Percentiles rank a stretch among this genome's conserved stretches.
These are phyloP conservation scores for Bacidia rubella DNA, from an alignment of 495 filamentous ascomycete species.

Conservation along the genomic window DNA sequence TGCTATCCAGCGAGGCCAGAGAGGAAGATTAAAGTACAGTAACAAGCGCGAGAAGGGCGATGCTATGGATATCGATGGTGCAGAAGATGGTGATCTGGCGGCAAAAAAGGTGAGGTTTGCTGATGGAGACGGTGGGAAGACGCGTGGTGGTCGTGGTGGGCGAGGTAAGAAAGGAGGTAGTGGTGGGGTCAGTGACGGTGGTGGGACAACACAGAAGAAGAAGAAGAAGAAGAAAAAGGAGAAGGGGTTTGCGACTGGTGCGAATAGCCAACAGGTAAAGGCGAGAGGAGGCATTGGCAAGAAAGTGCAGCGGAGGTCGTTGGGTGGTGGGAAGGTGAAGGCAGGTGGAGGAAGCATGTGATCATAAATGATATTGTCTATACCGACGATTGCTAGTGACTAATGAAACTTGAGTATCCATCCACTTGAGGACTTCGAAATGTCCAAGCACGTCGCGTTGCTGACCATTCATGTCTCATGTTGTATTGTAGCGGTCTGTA, in stretches of 20 bases:
- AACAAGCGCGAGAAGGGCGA: conserved; percentile 41
- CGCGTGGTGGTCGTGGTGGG: conserved; percentile 31
- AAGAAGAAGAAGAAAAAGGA: neutral
- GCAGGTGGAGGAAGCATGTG: conserved; percentile 4
- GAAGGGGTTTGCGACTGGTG: conserved; percentile 2
- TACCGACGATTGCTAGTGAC: too few species aligned
- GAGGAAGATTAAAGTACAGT: conserved; percentile 78
- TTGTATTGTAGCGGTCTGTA: too few species aligned
- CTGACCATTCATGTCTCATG: too few species aligned
- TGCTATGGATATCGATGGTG: conserved; percentile 24
- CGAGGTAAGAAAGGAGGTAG: conserved; percentile 13
- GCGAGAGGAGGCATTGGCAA: conserved; percentile 20
- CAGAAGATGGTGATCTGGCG: conserved; percentile 21
- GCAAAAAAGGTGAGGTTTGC: conserved; percentile 26
- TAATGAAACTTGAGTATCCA: too few species aligned
- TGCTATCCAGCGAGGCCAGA: conserved; percentile 63
- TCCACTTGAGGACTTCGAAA: too few species aligned
- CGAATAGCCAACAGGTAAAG: conserved; percentile 3
- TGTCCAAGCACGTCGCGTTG: too few species aligned
- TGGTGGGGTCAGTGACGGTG: too few species aligned
- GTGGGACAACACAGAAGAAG: too few species aligned
- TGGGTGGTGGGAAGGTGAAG: conserved; percentile 9
- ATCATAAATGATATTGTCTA: too few species aligned
- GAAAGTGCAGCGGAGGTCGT: conserved; percentile 16
- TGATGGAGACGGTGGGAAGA: conserved; percentile 35